Conservation (phyloP, 805 yeast genomes). For the Schwanniomyces vanrijiae region DNA sequence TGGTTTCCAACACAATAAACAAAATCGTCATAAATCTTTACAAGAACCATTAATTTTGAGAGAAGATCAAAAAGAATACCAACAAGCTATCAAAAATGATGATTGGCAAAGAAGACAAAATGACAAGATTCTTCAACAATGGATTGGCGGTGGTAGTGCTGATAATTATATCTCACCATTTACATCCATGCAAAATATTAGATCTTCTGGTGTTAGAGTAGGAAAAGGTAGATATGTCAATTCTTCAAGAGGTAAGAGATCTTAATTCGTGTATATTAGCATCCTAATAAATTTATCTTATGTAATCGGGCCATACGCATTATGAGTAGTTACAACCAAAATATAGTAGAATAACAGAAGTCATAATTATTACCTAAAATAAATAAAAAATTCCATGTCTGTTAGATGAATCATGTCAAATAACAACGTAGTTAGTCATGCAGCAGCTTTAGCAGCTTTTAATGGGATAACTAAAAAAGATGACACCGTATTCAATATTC, state of each 20-base stretch:
- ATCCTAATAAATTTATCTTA: not conserved
- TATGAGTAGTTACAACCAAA: not conserved
- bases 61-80: conserved; percentile 94
- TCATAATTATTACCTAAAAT: too few relatives aligned
- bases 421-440: conserved; percentile 31
- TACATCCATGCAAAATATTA: conserved; percentile 35
- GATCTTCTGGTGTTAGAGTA: conserved; percentile 68
- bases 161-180: conserved; percentile 90
- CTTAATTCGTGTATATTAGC: conserved; percentile 7
- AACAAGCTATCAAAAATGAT: conserved; percentile 82
- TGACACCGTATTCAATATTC: conserved; percentile 1
- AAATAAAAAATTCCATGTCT: not conserved
- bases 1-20: conserved; percentile 72
- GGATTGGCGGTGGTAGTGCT: conserved; percentile 95
- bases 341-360: not conserved
- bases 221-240: conserved; percentile 85
- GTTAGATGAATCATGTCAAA: conserved; percentile 4
- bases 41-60: conserved; percentile 60
- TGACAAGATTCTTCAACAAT: conserved; percentile 81
- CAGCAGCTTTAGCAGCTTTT: conserved; percentile 47
- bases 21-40: conserved; percentile 49
- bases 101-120: conserved; percentile 84
- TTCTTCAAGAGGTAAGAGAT: conserved; percentile 42
- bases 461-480: conserved; percentile 15
- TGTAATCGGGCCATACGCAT: not conserved